Base-by-base conservation (phyloP, 352 stramenopile genomes). In the Pythium dissotocum region DNA sequence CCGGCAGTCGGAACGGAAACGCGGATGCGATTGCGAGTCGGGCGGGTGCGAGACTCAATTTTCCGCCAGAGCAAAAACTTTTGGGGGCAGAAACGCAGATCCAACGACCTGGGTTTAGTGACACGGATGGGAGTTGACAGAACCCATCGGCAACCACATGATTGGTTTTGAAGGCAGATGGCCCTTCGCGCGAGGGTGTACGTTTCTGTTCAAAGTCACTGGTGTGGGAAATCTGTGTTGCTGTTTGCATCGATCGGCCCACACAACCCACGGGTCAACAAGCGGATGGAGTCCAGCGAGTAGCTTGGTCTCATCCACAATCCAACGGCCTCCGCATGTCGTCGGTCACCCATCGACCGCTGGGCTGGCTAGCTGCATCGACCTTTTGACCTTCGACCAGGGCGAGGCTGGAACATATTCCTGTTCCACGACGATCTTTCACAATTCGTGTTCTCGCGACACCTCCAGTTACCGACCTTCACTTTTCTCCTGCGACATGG, bases 11-110 rank as follows among this genome's bases (percentile, higher is more conserved):
- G 42, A 49, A 49, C 18, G 16, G 42, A 49, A 49, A 49, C 42
- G 18, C 49, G 49, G 49, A 56, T 56, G 49, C 28, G 49, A 54
- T 54, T 33, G 24, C 24, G 48, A 28, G 9, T 33, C n/a, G n/a
- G 48, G n/a, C 48, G 6, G 16, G 48, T 33, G 24, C 9, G 48
- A 8, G 48, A 18, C n/a, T 32, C 8, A 30, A 56, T 35, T 36
- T 32, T 35, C n/a, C 6, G 42, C 42, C 28, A 35, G 49, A 56
- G 6, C 24, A 24, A 36, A 35, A 36, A n/a, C 13, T 56, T 35
- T 5, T 5, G 16, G 28, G 24, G 13, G 7, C 18, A 36, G 24
- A 32, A 28, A 28, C 24, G 49, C 24, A 35, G 24, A 13, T 4
- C 18, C 7, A 12, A 32, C 9, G 7, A 56, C 49, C 24, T 33